Evolutionary conservation across 768 basidiomycete genomes (phyloP).

Genomic region (Mycena rosella): DNA sequence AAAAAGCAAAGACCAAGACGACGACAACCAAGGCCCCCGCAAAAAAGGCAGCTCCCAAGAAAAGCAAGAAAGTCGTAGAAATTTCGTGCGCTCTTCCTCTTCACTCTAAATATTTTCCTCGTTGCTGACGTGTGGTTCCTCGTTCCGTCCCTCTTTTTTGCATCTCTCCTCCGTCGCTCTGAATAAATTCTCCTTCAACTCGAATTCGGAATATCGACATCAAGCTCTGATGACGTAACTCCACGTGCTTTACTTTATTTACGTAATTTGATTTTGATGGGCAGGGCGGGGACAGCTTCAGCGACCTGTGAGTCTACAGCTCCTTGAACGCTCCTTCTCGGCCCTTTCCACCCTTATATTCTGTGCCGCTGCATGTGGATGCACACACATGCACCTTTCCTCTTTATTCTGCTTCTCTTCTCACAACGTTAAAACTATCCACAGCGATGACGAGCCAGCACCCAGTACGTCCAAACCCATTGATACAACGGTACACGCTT

Average conservation of each 20-base stretch:
- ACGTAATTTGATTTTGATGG: conserved; percentile 23
- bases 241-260: conserved; percentile 21
- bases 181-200: not conserved
- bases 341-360: conserved; percentile 29
- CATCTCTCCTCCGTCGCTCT: not conserved
- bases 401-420: conserved; percentile 75
- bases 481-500: conserved; percentile 41
- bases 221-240: conserved; percentile 46
- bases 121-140: not conserved
- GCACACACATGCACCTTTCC: conserved; percentile 69
- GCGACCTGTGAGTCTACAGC: conserved; percentile 40
- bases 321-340: conserved; percentile 7
- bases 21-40: conserved; percentile 32
- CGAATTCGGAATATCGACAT: not conserved
- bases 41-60: conserved; percentile 38
- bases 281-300: conserved; percentile 31
- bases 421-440: conserved; percentile 60
- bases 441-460: conserved; percentile 61
- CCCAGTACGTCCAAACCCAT: conserved; percentile 47
- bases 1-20: conserved; percentile 55
- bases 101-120: not conserved
- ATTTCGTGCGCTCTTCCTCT: conserved; percentile 18
- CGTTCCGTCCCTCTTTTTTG: not conserved
- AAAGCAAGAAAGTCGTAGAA: conserved; percentile 32
- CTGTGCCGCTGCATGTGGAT: conserved; percentile 46